Evolutionary conservation across 2,329 filamentous ascomycete genomes (phyloP), one percentile per base, ranked within the genome.

Genomic region (Aureobasidium sp.): DNA sequence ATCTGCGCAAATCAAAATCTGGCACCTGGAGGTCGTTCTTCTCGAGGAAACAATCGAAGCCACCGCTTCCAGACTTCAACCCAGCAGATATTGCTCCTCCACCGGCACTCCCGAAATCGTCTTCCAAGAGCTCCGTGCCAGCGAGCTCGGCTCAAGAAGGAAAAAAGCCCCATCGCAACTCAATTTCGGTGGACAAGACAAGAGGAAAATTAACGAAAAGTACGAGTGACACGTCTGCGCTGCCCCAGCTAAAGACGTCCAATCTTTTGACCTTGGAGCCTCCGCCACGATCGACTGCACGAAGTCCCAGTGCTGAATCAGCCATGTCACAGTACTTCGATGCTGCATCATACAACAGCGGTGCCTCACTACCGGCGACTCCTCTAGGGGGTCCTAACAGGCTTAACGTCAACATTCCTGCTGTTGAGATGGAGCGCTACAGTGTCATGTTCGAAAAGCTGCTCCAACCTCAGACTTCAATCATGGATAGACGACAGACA

Each of bases 361-460:
- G 42, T 8, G 17, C 55, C 14, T 57, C 53, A 1, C 5, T 47
- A 25, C 41, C 41, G 3, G 29, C 15, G 9, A 58, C 42, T 5
- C 55, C 41, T 34, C 42, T 37, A 14, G 42, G 48, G 12, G 34
- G 8, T 8, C 20, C 31, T 27, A 11, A n/a, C 2, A 68, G 76
- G 42, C 77, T 97, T 22, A 81, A 91, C 68, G 82, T 97, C 17
- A 85, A 92, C 58, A 94, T 97, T 62, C 92, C 93, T 0, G 83
- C 84, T 55, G 82, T 89, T 61, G 85, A 88, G 65, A 81, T 97
- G 81, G 93, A 97, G 72, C 81, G 93, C 53, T 97, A 96, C 68
- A 96, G 91, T 68, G 84, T 97, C 66, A 97, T 97, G 92, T 97
- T 97, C 70, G 85, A 87, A 61, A 84, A 83, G 41, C 79, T 97